phyloP scores from a whole-genome alignment of 1,284 basidiomycete genomes.

The Microbotryum intermedium region DNA sequence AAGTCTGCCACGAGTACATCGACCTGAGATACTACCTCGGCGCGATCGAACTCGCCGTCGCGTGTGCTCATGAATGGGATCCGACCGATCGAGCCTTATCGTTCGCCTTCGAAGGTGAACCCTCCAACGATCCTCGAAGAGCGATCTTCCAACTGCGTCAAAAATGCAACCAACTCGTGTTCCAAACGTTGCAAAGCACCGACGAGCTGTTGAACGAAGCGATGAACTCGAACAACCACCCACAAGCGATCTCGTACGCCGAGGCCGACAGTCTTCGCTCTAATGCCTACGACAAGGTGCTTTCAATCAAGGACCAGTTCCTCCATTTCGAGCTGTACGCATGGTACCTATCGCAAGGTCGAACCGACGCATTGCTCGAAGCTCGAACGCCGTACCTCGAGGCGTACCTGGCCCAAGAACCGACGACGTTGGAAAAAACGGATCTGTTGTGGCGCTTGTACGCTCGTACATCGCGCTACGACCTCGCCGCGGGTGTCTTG shows the following conservation, averaged over 20 bases:
- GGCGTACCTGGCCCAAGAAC: conserved; percentile 72
- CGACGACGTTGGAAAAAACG: conserved; percentile 68
- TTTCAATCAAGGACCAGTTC: conserved; percentile 76
- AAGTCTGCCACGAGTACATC: conserved; percentile 78
- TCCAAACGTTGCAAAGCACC: conserved; percentile 70
- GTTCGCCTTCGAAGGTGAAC: conserved; percentile 62
- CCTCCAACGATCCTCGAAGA: conserved; percentile 53
- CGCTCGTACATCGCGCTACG: conserved; percentile 75
- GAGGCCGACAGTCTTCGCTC: conserved; percentile 58
- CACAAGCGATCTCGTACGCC: conserved; percentile 38
- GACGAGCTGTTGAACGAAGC: conserved; percentile 49
- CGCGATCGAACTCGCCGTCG: conserved; percentile 70
- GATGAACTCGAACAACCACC: conserved; percentile 28
- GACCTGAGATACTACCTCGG: conserved; percentile 72
- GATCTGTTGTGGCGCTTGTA: conserved; percentile 96
- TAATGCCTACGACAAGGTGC: conserved; percentile 71
- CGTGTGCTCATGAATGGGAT: conserved; percentile 74
- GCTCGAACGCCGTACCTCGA: conserved; percentile 79
- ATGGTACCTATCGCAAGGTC: conserved; percentile 71
- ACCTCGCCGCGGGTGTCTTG: conserved; percentile 79
- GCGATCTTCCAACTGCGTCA: conserved; percentile 55
- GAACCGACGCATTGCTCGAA: conserved; percentile 83
- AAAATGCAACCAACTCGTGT: conserved; percentile 70
- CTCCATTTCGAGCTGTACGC: conserved; percentile 93
- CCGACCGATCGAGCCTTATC: conserved; percentile 65